Base-by-base conservation (phyloP, 768 basidiomycete species). In the Kwoniella pini region DNA sequence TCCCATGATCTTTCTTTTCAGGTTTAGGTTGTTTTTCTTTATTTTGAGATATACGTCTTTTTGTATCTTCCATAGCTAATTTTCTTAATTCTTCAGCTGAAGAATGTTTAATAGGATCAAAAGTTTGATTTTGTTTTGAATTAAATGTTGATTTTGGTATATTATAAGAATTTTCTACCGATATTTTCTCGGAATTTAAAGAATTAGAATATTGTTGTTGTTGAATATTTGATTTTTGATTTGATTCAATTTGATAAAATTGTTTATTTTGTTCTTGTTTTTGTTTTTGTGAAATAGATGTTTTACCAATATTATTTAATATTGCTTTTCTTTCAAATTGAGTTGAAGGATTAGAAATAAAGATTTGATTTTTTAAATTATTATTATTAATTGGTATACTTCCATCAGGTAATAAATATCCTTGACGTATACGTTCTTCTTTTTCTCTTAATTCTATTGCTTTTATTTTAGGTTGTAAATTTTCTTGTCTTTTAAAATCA, bases 401-500 rank as follows among this genome's bases (percentile, higher is more conserved):
- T 39, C 61, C 33, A 39, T 63, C 67, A 9, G 60, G 48, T 49
- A 61, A 40, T 7, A 71, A 39, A 42, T 75, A 75, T 39, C 73
- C 73, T 44, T 75, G 73, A 15, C 73, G 64, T 19, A 75, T 75
- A 43, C 73, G 52, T 39, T 75, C 73, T 22, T 54, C 70, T n/a
- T 54, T 40, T 54, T 75, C 73, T 0, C 73, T 48, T n/a, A 53
- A 58, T 56, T 72, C 73, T 24, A 75, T 75, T 0, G 68, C 70
- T 1, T 64, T 58, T 4, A 75, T 62, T 50, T 63, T 62, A 1
- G 73, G 65, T 46, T 45, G 43, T 3, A 75, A 60, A 19, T 33
- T 10, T n/a, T 42, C 12, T 54, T 59, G 64, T 11, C 73, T 70
- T 9, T n/a, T 26, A 4, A 27, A 26, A 52, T 75, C 73, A 12